A percentile compares a stretch with the other conserved stretches of the same genome.
Conservation (phyloP, 805 yeast genomes). For the Candida orba region DNA sequence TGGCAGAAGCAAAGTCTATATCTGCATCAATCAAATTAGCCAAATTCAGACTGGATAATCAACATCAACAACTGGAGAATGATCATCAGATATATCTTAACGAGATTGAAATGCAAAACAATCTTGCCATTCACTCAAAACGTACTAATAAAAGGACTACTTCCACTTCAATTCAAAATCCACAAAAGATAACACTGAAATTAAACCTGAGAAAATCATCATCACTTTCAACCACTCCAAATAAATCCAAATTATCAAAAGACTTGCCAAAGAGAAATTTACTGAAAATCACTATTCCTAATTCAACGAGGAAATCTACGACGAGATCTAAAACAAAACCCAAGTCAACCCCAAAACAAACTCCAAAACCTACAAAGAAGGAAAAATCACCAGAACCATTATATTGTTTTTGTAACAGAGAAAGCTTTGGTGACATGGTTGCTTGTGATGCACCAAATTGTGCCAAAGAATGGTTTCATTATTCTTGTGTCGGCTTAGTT, state of each 20-base stretch:
- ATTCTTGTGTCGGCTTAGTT: constrained; percentile 63
- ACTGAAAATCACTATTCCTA: too few relatives aligned
- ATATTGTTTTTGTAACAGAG: constrained; percentile 42
- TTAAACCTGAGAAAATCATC: neutral
- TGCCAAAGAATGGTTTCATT: constrained; percentile 73
- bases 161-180: neutral
- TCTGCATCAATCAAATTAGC: constrained; percentile 18
- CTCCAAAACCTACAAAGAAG: neutral
- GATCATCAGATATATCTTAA: constrained; percentile 21
- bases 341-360: constrained; percentile 10
- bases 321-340: too few relatives aligned
- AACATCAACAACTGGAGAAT: constrained; percentile 20
- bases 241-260: constrained; percentile 6
- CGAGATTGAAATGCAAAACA: constrained; percentile 17
- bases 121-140: constrained; percentile 12
- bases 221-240: constrained; percentile 2
- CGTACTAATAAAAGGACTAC: constrained; percentile 16
- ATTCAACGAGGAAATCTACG: too few relatives aligned
- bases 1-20: constrained; percentile 24
- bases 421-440: constrained; percentile 70
- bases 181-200: neutral
- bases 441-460: constrained; percentile 83
- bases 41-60: constrained; percentile 16
- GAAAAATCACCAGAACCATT: neutral
- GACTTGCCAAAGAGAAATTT: neutral